phyloP scores from a whole-genome alignment of 495 filamentous ascomycete species.

The Penicillium lagena region DNA sequence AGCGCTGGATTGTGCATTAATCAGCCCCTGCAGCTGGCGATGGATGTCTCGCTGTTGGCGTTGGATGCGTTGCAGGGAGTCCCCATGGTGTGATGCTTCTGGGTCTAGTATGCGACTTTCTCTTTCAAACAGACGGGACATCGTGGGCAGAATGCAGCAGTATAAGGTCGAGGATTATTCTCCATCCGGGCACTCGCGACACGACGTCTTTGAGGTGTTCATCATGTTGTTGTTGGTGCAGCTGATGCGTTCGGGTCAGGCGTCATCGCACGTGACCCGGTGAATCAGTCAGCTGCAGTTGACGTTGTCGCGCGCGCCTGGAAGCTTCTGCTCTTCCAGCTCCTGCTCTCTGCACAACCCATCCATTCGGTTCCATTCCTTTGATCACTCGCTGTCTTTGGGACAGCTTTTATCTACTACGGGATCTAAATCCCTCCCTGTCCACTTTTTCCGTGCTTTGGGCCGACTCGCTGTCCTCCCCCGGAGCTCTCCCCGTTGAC shows the following conservation, averaged over 20 bases:
- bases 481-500: conserved; percentile 31
- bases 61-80: no score
- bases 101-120: no score
- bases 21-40: no score
- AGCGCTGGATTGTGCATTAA: no score
- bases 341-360: no score
- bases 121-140: no score
- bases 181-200: no score
- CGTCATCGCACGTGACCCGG: conserved; percentile 17
- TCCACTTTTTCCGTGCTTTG: conserved; percentile 4
- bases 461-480: conserved; percentile 16
- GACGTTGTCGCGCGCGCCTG: conserved; percentile 35
- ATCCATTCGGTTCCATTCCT: conserved; percentile 6
- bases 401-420: conserved; percentile 5
- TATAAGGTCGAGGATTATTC: no score
- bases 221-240: not conserved
- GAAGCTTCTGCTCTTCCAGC: conserved; percentile 31
- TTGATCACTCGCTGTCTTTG: conserved; percentile 11
- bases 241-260: conserved; percentile 2
- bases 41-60: no score
- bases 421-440: conserved; percentile 6
- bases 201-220: no score
- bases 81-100: no score
- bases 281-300: conserved; percentile 22
- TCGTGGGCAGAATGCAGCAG: no score